phyloP scores from a whole-genome alignment of 2,329 filamentous ascomycete species.

The Plectosphaerella sp. region DNA sequence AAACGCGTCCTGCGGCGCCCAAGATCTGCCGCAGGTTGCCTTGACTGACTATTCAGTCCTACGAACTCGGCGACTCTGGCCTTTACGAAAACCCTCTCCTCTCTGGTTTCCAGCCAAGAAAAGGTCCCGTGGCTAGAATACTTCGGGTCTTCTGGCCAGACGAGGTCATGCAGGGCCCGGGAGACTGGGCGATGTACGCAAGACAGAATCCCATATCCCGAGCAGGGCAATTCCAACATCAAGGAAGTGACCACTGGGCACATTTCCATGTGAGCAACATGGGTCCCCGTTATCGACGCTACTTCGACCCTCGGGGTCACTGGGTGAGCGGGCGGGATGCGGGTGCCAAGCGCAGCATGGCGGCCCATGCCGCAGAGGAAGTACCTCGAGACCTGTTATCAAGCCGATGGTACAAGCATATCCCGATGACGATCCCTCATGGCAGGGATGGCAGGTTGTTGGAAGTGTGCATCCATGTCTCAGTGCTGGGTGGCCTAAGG shows the following conservation, averaged over 20 bases:
- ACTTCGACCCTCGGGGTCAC: not conserved
- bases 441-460: not conserved
- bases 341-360: not conserved
- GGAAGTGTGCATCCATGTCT: slow-evolving; percentile 1
- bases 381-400: not conserved
- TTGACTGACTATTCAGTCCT: no score
- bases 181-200: slow-evolving; percentile 1
- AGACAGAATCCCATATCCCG: slow-evolving; percentile 11
- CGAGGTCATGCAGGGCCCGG: not conserved
- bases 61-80: no score
- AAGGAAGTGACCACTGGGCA: not conserved
- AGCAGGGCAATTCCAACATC: slow-evolving; percentile 7
- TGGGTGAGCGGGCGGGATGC: slow-evolving; percentile 2
- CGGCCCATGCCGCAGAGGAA: not conserved
- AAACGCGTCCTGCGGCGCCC: no score
- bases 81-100: no score
- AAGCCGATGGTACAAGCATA: slow-evolving; percentile 10
- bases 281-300: not conserved
- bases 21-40: no score
- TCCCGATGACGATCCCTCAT: slow-evolving; percentile 10
- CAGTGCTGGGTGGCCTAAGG: not conserved
- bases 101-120: no score
- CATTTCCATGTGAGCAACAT: not conserved
- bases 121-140: slow-evolving; percentile 9
- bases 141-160: slow-evolving; percentile 1